Evolutionary conservation across 2,329 filamentous ascomycete species (phyloP).

Genomic region (Penicillium olsonii): DNA sequence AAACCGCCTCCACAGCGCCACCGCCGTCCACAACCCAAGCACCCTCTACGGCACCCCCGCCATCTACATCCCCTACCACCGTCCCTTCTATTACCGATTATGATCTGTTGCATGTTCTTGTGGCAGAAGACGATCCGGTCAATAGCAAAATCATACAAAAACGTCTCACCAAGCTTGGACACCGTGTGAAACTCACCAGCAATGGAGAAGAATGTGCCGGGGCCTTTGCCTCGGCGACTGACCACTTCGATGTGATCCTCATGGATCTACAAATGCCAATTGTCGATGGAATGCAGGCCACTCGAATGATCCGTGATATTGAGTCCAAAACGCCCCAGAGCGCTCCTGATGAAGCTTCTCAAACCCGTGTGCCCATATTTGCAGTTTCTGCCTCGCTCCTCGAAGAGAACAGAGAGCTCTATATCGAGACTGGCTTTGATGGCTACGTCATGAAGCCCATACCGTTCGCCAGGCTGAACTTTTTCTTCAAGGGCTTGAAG

Average conservation of each 20-base stretch:
- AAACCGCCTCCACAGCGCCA: not conserved
- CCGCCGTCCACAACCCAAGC: constrained; percentile 3
- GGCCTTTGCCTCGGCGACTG: constrained; percentile 65
- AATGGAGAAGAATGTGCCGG: constrained; percentile 85
- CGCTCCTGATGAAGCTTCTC: constrained; percentile 58
- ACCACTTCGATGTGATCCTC: constrained; percentile 73
- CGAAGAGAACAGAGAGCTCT: constrained; percentile 68
- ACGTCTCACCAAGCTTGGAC: constrained; percentile 73
- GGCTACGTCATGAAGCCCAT: constrained; percentile 91
- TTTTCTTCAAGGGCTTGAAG: constrained; percentile 69
- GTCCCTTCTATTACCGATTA: not conserved
- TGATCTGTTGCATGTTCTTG: constrained; percentile 55
- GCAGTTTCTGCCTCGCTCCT: constrained; percentile 83
- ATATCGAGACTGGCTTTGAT: constrained; percentile 79
- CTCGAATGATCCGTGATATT: constrained; percentile 77
- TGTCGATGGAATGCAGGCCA: constrained; percentile 80
- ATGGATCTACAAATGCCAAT: constrained; percentile 99
- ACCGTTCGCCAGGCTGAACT: constrained; percentile 72
- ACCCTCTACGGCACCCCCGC: constrained; percentile 6
- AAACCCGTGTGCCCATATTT: constrained; percentile 75
- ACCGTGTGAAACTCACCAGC: constrained; percentile 70
- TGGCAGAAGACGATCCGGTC: constrained; percentile 87
- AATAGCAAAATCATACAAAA: constrained; percentile 85
- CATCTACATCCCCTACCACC: constrained; percentile 10
- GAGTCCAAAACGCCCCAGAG: constrained; percentile 59